Evolutionary conservation across 2,329 filamentous ascomycete genomes (phyloP), one percentile per base, ranked within the genome.

Genomic region (Karstenula rhodostoma): DNA sequence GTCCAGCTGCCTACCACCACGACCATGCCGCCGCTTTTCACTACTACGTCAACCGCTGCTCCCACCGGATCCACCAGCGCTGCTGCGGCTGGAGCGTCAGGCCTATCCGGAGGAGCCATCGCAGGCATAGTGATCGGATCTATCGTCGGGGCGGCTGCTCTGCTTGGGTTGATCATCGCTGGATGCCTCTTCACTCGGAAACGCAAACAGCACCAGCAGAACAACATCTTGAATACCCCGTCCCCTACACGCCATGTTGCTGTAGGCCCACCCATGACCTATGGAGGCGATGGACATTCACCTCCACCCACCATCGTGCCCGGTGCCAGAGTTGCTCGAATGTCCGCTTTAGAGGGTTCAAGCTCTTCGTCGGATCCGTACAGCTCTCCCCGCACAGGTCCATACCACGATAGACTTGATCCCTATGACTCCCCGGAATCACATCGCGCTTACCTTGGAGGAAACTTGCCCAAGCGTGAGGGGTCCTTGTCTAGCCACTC

Each of bases 401-500:
- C 59, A 52, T 81, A 79, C 46, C 63, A 57, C 44, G 59, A 53
- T 37, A 25, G 48, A 29, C 58, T 59, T 19, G 61, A 85, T 57
- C 91, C 89, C 0, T 90, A 89, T 70, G 86, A 85, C 56, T 94
- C 90, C 67, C 91, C 91, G 10, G 86, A 85, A n/a, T 91, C 90
- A 2, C 87, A 89, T 65, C 83, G 74, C 59, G 76, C 67, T 59
- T 69, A 67, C 60, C 68, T 77, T 9, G 68, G 69, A 25, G 51
- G 65, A 58, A 82, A 57, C 82, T 82, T 63, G 84, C 79, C 79
- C 37, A 90, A 92, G 76, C 88, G 93, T 63, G 89, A 90, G 62
- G 94, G 92, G n/a, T 98, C 95, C 4, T 84, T 98, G 1, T 97
- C 94, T 0, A 97, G 93, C 75, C 88, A 86, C 65, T 96, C 93